Percentiles rank a stretch among this genome's conserved stretches.
Evolutionary conservation across 805 yeast species (phyloP).

Genomic region (Candida pini): DNA sequence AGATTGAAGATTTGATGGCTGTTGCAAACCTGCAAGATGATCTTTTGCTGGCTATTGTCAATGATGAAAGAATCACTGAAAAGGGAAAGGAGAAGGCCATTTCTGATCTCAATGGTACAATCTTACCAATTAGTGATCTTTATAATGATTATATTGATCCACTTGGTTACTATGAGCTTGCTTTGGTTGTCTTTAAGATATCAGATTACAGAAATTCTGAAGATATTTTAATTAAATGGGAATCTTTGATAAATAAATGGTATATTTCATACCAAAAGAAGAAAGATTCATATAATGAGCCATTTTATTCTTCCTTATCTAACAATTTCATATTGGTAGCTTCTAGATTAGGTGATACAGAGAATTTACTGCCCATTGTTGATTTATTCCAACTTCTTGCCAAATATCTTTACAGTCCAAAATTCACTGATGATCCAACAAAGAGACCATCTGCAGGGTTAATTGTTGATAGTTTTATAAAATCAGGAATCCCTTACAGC

Average conservation of each 20-base stretch:
- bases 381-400: slow-evolving; percentile 63
- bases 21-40: slow-evolving; percentile 85
- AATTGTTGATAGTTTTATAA: slow-evolving; percentile 55
- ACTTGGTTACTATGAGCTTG: slow-evolving; percentile 77
- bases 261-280: slow-evolving; percentile 26
- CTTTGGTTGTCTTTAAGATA: slow-evolving; percentile 70
- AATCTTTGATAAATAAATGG: slow-evolving; percentile 54
- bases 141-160: slow-evolving; percentile 87
- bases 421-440: slow-evolving; percentile 9
- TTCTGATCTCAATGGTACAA: slow-evolving; percentile 52
- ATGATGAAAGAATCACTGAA: slow-evolving; percentile 44
- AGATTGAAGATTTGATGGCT: slow-evolving; percentile 74
- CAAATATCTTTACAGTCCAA: slow-evolving; percentile 39
- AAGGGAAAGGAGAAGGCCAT: slow-evolving; percentile 47
- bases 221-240: slow-evolving; percentile 80
- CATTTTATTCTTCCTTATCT: slow-evolving; percentile 34
- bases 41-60: slow-evolving; percentile 40
- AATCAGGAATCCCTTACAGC: slow-evolving; percentile 59
- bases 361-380: slow-evolving; percentile 74
- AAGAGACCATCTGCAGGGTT: slow-evolving; percentile 36
- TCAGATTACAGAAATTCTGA: slow-evolving; percentile 83
- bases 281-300: slow-evolving; percentile 23
- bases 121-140: slow-evolving; percentile 68
- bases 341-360: slow-evolving; percentile 57
- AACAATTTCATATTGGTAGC: slow-evolving; percentile 45